Evolutionary conservation across 192 early-diverging fungal genomes (phyloP).

Genomic region (Linderina pennispora): DNA sequence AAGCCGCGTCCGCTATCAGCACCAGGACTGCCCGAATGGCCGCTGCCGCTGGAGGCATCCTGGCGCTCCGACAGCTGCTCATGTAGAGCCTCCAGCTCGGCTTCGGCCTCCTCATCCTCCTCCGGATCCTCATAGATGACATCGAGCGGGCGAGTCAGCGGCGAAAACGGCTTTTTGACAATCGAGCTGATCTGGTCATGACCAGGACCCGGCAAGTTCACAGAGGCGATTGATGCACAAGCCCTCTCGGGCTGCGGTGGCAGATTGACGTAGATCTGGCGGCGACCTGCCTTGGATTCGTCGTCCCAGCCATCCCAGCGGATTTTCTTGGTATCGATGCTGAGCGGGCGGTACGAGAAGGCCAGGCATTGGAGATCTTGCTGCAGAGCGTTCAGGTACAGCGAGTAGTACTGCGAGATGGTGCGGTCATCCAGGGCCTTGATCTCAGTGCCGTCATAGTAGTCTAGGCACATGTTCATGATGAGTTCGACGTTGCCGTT

Average conservation of each 20-base stretch:
- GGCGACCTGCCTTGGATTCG: background rate
- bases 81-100: too few relatives aligned
- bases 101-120: too few relatives aligned
- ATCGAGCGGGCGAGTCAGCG: background rate
- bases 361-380: conserved; percentile 91
- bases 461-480: conserved; percentile 83
- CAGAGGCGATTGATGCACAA: background rate
- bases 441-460: conserved; percentile 81
- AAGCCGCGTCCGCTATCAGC: background rate
- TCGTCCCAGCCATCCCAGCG: conserved; percentile 7
- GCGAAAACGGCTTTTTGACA: background rate
- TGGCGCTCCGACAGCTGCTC: too few relatives aligned
- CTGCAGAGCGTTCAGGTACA: conserved; percentile 80
- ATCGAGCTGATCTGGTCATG: background rate
- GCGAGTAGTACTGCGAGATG: conserved; percentile 79
- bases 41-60: too few relatives aligned
- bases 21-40: too few relatives aligned
- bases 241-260: background rate
- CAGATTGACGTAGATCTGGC: background rate
- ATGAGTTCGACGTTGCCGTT: conserved; percentile 85
- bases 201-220: background rate
- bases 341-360: conserved; percentile 88
- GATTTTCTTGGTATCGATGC: conserved; percentile 4
- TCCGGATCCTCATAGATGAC: background rate
- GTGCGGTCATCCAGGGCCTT: conserved; percentile 63